Base-by-base conservation (phyloP, 192 early-diverging fungal species). In the Umbelopsis sp. region DNA sequence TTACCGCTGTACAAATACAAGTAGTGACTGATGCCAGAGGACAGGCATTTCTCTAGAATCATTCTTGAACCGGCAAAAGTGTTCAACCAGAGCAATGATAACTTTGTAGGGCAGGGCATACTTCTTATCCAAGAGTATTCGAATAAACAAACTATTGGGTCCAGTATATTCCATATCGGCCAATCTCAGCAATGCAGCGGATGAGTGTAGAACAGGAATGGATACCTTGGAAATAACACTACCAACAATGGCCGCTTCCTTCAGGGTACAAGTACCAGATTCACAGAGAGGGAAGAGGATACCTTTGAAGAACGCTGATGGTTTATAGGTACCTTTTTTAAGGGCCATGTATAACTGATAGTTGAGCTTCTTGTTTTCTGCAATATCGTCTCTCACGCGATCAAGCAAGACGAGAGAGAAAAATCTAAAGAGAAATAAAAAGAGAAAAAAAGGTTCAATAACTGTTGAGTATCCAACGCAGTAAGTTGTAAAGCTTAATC, bases 81-180 rank as follows among this genome's bases (percentile, higher is more conserved):
- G 97, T 80, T 93, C 91, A n/a, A 99, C 97, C 36, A 99, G 76
- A 26, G 92, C 89, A 76, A 98, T 96, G 20, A 99, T 91, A 24
- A 97, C 96, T 83, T 96, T 96, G 89, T 90, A 99, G 1, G 96
- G 97, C 74, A 98, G 82, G 2, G 97, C 96, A 69, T 98, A 98
- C 81, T 99, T 99, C 75, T 98, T 99, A 81, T 99, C 97, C 21
- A 99, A 85, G 54, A 99, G 82, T 54, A 99, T 86, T 65, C 96
- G 95, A 69, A 99, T 95, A 77, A 99, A 99, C 73, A 97, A 81
- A 51, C 87, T 90, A 79, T 94, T 96, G 69, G 97, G 91, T 56
- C 95, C 97, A 43, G 94, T 92, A 84, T 99, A 99, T 41, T 97
- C 95, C 97, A 99, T 97, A 71, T 99, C 96, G 14, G 96, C 94